phyloP scores from a whole-genome alignment of 768 basidiomycete genomes.

The Collybia mongolica region DNA sequence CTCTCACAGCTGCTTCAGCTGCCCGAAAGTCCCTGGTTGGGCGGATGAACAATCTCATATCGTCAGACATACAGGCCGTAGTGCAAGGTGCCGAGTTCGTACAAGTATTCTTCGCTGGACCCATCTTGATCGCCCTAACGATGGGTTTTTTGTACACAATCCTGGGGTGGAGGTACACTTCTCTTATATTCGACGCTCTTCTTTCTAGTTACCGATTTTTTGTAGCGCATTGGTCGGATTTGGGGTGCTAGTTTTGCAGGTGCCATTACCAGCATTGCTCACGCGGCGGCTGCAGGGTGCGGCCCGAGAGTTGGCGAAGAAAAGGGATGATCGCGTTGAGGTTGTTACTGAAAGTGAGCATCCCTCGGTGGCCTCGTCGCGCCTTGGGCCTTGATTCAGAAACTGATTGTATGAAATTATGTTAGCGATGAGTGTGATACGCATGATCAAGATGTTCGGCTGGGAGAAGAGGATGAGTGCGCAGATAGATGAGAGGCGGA shows the following conservation, averaged over 20 bases:
- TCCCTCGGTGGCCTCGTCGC: conserved; percentile 10
- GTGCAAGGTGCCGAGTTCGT: conserved; percentile 33
- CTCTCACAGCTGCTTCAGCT: conserved; percentile 15
- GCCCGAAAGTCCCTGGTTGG: conserved; percentile 54
- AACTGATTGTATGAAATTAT: conserved; percentile 16
- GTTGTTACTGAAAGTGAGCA: conserved; percentile 55
- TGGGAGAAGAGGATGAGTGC: conserved; percentile 59
- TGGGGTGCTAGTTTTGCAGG: conserved; percentile 43
- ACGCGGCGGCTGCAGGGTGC: conserved; percentile 44
- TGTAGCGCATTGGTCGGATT: conserved; percentile 58
- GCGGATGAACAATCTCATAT: conserved; percentile 75
- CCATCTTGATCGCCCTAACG: conserved; percentile 36
- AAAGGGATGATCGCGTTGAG: conserved; percentile 58
- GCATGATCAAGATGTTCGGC: conserved; percentile 74
- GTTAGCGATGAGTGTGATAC: conserved; percentile 51
- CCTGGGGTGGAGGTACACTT: conserved; percentile 43
- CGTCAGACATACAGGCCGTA: conserved; percentile 53
- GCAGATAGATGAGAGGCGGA: conserved; percentile 53
- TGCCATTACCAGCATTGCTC: conserved; percentile 59
- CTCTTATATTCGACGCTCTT: background rate
- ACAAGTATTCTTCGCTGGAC: conserved; percentile 33
- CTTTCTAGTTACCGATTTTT: conserved; percentile 3
- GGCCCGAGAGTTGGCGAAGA: conserved; percentile 51
- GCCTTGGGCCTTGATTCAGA: conserved; percentile 4
- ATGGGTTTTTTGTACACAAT: conserved; percentile 44